Percentiles rank a stretch among this genome's conserved stretches.
Evolutionary conservation across 768 basidiomycete genomes (phyloP).

Genomic region (Trametes gibbosa): DNA sequence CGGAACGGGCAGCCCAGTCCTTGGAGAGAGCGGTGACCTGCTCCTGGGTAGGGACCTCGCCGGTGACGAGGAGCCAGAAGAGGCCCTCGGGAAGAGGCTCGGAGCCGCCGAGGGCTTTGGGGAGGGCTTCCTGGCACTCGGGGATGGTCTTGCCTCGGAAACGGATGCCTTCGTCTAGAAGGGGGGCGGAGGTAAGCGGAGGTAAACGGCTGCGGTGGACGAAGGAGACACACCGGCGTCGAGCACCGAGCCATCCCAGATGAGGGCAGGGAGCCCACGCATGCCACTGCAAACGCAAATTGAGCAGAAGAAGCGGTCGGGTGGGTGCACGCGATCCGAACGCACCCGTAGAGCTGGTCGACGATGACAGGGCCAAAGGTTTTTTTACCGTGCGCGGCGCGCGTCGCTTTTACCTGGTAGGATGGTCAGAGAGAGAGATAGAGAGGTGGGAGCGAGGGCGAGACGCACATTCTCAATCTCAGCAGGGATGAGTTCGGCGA

Average conservation of each 20-base stretch:
- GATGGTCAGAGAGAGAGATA: neutral
- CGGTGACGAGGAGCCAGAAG: slow-evolving; percentile 95
- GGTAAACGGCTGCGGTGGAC: neutral
- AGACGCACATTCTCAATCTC: slow-evolving; percentile 68
- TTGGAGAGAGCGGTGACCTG: slow-evolving; percentile 83
- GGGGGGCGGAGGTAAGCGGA: slow-evolving; percentile 13
- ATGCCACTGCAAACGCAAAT: slow-evolving; percentile 56
- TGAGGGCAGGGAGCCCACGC: slow-evolving; percentile 87
- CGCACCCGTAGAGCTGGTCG: slow-evolving; percentile 87
- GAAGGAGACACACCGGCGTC: slow-evolving; percentile 67
- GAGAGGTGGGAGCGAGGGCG: neutral
- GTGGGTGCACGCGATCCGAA: neutral
- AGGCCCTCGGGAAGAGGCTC: slow-evolving; percentile 93
- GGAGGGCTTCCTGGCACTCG: slow-evolving; percentile 81
- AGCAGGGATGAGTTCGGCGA: slow-evolving; percentile 89
- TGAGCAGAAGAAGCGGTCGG: slow-evolving; percentile 1
- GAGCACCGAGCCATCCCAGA: slow-evolving; percentile 98
- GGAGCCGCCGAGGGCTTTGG: slow-evolving; percentile 82
- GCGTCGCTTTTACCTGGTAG: slow-evolving; percentile 73
- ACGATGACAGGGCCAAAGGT: slow-evolving; percentile 88
- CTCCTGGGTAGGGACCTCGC: slow-evolving; percentile 88
- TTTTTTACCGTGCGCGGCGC: slow-evolving; percentile 88
- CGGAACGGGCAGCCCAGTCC: slow-evolving; percentile 93
- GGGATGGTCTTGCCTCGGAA: slow-evolving; percentile 97
- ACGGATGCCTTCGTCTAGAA: slow-evolving; percentile 89